These are phyloP conservation scores for Paxillus ammoniavirescens DNA, from an alignment of 768 basidiomycete species.

Conservation along the genomic window DNA sequence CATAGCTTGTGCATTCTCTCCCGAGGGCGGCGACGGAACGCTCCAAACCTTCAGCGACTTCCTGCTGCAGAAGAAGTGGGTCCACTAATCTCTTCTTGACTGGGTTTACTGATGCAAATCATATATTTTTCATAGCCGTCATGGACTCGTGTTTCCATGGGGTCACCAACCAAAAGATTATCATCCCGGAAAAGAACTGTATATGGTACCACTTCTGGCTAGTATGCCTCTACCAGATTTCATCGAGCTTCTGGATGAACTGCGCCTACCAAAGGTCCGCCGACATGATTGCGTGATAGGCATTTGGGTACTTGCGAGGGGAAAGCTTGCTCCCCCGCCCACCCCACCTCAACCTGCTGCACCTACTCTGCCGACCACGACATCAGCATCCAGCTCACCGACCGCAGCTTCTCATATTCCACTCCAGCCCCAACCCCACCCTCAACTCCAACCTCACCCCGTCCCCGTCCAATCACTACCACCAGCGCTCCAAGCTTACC, in stretches of 20 bases:
- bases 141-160: conserved; percentile 87
- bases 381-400: conserved; percentile 1
- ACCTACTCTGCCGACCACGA: conserved; percentile 14
- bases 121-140: conserved; percentile 52
- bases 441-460: conserved; percentile 13
- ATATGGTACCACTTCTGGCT: conserved; percentile 75
- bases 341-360: conserved; percentile 14
- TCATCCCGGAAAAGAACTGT: conserved; percentile 81
- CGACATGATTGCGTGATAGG: conserved; percentile 70
- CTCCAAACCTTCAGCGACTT: conserved; percentile 66
- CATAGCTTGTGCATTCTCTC: conserved; percentile 71
- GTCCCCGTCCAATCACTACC: conserved; percentile 16
- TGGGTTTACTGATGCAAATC: conserved; percentile 4
- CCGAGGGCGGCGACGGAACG: conserved; percentile 44
- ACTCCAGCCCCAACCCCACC: conserved; percentile 11
- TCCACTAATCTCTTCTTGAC: conserved; percentile 14
- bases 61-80: conserved; percentile 70
- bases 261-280: conserved; percentile 64
- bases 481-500: conserved; percentile 28
- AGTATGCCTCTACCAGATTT: conserved; percentile 76
- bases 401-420: background rate
- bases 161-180: conserved; percentile 69
- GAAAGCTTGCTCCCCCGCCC: conserved; percentile 59
- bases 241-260: conserved; percentile 77
- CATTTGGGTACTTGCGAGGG: conserved; percentile 84